Conservation (phyloP, 1,139 yeast genomes). For the Nakaseomyces sp. region DNA sequence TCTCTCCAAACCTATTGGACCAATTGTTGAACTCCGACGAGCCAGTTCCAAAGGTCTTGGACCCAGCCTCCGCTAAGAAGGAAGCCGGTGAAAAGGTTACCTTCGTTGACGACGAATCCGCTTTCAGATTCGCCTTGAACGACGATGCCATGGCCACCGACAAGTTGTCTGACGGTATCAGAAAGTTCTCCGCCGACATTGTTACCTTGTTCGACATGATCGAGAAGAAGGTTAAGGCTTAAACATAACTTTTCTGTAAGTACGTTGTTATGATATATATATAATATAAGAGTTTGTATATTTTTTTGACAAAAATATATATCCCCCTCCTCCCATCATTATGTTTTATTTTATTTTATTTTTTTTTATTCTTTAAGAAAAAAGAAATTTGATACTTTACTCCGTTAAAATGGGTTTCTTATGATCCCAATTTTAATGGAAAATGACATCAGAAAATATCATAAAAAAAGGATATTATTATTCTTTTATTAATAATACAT, state of each 20-base stretch:
- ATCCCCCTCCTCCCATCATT: background rate
- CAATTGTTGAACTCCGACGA: conserved; percentile 73
- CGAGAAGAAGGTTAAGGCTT: conserved; percentile 57
- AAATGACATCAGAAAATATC: too few relatives aligned
- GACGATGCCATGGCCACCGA: conserved; percentile 99
- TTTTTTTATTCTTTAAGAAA: too few relatives aligned
- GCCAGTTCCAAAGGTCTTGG: conserved; percentile 71
- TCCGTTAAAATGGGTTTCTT: background rate
- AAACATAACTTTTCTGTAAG: conserved; percentile 6
- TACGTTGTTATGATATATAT: conserved; percentile 4
- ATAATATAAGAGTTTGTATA: background rate
- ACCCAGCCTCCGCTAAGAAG: conserved; percentile 48
- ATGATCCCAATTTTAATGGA: too few relatives aligned
- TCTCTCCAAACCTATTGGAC: conserved; percentile 88
- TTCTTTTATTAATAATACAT: too few relatives aligned
- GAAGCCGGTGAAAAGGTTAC: conserved; percentile 60
- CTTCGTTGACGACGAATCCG: conserved; percentile 75
- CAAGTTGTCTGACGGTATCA: conserved; percentile 95
- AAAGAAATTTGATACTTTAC: too few relatives aligned
- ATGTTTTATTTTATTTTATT: too few relatives aligned
- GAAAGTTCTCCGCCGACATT: conserved; percentile 93
- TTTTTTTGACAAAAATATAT: conserved; percentile 4
- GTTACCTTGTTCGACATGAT: conserved; percentile 71
- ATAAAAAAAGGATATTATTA: too few relatives aligned
- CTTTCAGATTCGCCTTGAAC: conserved; percentile 84